Base-by-base conservation (phyloP, 176 grass and related monocot genomes). In the Hsuehochloa calcarea region DNA sequence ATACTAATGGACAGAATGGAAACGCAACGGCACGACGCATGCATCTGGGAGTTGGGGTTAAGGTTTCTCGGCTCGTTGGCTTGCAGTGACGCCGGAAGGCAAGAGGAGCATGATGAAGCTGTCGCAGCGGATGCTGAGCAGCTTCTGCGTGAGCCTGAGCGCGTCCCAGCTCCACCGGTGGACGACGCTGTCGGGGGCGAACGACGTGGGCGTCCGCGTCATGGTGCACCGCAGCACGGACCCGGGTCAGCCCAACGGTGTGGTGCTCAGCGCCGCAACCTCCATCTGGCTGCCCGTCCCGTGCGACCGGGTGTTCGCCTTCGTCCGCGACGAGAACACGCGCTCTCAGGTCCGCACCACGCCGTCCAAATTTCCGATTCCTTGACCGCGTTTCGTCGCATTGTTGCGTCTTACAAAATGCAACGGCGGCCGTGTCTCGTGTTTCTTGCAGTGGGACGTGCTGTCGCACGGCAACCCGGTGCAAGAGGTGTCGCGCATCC, bases 31-130 rank as follows among this genome's bases (percentile, higher is more conserved):
- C 8, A 23, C 55, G 22, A 1, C 55, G 55, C 55, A 11, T 59
- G 55, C 55, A 10, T 59, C 23, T 59, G 55, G 22, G 16, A 22
- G n/a, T 59, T 59, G 23, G 8, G 55, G 22, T n/a, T 59, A 1
- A 59, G 22, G 4, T 4, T 59, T n/a, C 55, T 22, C 55, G n/a
- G 0, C 11, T 50, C 20, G 19, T 71, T 12, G 22, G 10, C 5
- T 52, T n/a, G 71, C 88, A 95, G 90, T 97, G 81, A 90, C 88
- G 3, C 41, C 74, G n/a, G 92, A 97, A 43, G 92, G 92, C 3
- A 94, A 86, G 88, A 64, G 92, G 70, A 97, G 92, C 87, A 97
- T 97, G 95, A 93, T 94, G 95, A 94, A 82, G 88, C 86, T 97
- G 38, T 94, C 95, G 26, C 95, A 97, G 88, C 86, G 92, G 80